Percentiles rank a stretch among this genome's conserved stretches.
Conservation (phyloP, 1,284 basidiomycete species). For the Trametes polyzona region DNA sequence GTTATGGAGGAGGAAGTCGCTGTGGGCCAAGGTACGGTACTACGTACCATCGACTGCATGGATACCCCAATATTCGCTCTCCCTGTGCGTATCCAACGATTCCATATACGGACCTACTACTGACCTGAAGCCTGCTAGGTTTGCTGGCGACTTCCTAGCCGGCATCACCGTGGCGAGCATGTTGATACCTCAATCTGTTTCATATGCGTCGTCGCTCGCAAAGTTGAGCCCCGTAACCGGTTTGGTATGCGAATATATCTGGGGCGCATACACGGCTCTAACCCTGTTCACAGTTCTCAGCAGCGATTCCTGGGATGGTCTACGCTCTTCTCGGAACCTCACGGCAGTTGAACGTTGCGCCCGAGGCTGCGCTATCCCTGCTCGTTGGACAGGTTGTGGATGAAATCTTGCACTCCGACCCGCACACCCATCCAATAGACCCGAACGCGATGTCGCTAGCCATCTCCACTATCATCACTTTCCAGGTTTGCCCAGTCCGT, state of each 20-base stretch:
- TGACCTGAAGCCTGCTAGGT: slow-evolving; percentile 43
- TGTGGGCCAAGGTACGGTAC: slow-evolving; percentile 50
- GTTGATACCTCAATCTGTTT: slow-evolving; percentile 91
- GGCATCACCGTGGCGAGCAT: slow-evolving; percentile 89
- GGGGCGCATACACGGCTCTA: too few species aligned
- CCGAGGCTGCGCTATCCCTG: slow-evolving; percentile 90
- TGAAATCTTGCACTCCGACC: slow-evolving; percentile 66
- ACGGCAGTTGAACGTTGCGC: slow-evolving; percentile 82
- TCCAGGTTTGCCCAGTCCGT: slow-evolving; percentile 63
- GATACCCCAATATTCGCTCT: slow-evolving; percentile 83
- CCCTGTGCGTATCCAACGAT: slow-evolving; percentile 56
- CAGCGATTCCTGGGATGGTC: slow-evolving; percentile 79
- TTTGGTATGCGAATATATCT: slow-evolving; percentile 63
- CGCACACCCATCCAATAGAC: slow-evolving; percentile 55
- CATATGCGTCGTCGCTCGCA: slow-evolving; percentile 88
- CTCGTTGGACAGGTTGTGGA: slow-evolving; percentile 86
- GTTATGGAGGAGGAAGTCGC: slow-evolving; percentile 25
- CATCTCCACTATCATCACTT: slow-evolving; percentile 77
- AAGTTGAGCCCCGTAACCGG: slow-evolving; percentile 83
- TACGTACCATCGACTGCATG: slow-evolving; percentile 77
- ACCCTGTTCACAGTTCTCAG: slow-evolving; percentile 58
- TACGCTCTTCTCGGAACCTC: slow-evolving; percentile 90
- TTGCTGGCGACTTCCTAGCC: slow-evolving; percentile 82
- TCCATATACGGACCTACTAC: neutral
- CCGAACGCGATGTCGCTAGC: slow-evolving; percentile 63